Conservation (phyloP, 352 stramenopile genomes). For the Globisporangium uncinulatum region DNA sequence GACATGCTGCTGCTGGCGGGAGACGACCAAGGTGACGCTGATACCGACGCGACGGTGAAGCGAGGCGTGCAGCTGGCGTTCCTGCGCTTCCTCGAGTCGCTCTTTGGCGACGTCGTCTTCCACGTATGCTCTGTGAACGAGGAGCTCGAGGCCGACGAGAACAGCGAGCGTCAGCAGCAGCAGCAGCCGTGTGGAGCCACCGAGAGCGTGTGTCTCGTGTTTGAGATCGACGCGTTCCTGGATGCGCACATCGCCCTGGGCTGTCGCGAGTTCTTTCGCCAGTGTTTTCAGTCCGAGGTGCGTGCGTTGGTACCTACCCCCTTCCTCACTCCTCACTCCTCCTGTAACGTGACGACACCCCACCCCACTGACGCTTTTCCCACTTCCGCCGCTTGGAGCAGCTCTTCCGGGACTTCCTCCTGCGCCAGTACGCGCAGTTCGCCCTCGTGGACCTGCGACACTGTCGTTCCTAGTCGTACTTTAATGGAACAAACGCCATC, state of each 20-base stretch:
- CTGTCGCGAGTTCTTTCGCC: slow-evolving; percentile 75
- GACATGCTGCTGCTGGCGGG: slow-evolving; percentile 17
- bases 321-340: not conserved
- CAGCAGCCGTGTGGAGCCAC: not conserved
- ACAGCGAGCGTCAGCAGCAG: not conserved
- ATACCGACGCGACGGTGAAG: slow-evolving; percentile 6
- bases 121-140: slow-evolving; percentile 59
- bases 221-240: slow-evolving; percentile 58
- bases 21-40: not conserved
- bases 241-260: slow-evolving; percentile 60
- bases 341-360: not conserved
- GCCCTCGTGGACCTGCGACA: slow-evolving; percentile 8
- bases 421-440: slow-evolving; percentile 46
- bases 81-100: slow-evolving; percentile 47
- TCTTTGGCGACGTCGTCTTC: slow-evolving; percentile 58
- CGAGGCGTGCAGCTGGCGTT: slow-evolving; percentile 35
- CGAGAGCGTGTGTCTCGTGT: slow-evolving; percentile 29
- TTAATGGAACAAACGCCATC: too few species aligned
- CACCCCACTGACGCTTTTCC: too few species aligned
- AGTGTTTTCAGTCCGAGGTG: slow-evolving; percentile 71
- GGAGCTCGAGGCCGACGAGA: slow-evolving; percentile 16
- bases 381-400: slow-evolving; percentile 12
- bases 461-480: too few species aligned
- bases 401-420: slow-evolving; percentile 52
- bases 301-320: not conserved